Conservation (phyloP, 176 grass and related monocot species). For the Aegilops longissima region DNA sequence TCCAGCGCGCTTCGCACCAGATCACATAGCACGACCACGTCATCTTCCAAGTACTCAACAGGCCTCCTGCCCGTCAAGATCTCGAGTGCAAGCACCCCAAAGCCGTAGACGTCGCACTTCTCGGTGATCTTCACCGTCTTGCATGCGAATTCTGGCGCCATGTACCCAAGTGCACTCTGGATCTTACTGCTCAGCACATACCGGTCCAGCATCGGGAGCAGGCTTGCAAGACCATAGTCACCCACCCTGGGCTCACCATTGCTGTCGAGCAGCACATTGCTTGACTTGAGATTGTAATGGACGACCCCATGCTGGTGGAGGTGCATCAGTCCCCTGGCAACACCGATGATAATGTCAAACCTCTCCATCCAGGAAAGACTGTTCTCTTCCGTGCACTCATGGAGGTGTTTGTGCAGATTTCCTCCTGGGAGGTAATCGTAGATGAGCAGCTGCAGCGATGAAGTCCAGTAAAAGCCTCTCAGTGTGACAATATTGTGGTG, state of each 20-base stretch:
- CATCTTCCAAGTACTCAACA: conserved; percentile 94
- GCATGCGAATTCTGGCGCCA: conserved; percentile 95
- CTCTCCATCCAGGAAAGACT: conserved; percentile 86
- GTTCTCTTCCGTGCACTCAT: conserved; percentile 54
- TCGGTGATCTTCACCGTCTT: conserved; percentile 91
- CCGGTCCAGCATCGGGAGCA: conserved; percentile 84
- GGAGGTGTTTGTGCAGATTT: conserved; percentile 73
- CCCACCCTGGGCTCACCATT: conserved; percentile 72
- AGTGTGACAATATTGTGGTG: conserved; percentile 76
- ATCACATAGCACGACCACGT: conserved; percentile 86
- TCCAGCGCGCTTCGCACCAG: conserved; percentile 72
- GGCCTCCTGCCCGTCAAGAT: conserved; percentile 70
- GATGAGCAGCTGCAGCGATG: conserved; percentile 86
- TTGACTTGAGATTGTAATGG: conserved; percentile 95
- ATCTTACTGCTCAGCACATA: conserved; percentile 95
- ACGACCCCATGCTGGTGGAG: conserved; percentile 74
- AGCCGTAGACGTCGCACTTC: conserved; percentile 90
- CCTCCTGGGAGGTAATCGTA: conserved; percentile 86
- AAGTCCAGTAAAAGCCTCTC: conserved; percentile 97
- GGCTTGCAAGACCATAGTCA: conserved; percentile 85
- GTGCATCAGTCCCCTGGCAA: conserved; percentile 72
- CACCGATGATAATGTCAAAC: conserved; percentile 84
- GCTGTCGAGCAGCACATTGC: conserved; percentile 79
- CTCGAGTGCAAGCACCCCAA: conserved; percentile 75
- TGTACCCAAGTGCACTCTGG: conserved; percentile 97